phyloP scores from a whole-genome alignment of 2,329 filamentous ascomycete species.

The Emmonsiellopsis sp. region DNA sequence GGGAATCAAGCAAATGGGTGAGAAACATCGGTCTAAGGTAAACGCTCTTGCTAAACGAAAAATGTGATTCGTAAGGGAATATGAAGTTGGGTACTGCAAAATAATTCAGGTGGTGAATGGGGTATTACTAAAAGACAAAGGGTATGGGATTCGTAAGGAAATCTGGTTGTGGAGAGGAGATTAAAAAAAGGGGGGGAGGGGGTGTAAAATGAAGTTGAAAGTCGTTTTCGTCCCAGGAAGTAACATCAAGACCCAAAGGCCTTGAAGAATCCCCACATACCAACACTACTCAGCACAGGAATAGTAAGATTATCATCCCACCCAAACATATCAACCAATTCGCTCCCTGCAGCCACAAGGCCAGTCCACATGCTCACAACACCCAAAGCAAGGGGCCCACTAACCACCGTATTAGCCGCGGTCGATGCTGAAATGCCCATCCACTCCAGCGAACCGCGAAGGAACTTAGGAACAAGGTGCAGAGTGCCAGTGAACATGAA shows the following conservation, averaged over 20 bases:
- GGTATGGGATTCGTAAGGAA: background rate
- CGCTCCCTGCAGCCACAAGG: slow-evolving; percentile 78
- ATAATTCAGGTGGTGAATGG: no score
- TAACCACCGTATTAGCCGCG: slow-evolving; percentile 50
- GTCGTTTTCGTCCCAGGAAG: background rate
- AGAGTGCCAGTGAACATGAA: slow-evolving; percentile 78
- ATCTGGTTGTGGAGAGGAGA: background rate
- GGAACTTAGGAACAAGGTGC: slow-evolving; percentile 51
- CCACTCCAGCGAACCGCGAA: slow-evolving; percentile 54
- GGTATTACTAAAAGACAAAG: no score
- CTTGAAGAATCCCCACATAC: slow-evolving; percentile 86
- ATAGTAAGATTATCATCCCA: slow-evolving; percentile 98
- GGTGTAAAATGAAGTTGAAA: background rate
- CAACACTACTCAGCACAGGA: slow-evolving; percentile 77
- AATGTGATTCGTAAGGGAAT: no score
- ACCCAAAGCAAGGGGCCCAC: slow-evolving; percentile 63
- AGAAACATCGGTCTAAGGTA: no score
- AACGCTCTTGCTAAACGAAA: no score
- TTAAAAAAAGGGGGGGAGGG: background rate
- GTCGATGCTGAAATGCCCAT: slow-evolving; percentile 19
- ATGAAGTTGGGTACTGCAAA: no score
- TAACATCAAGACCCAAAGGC: slow-evolving; percentile 50
- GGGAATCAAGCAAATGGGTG: background rate
- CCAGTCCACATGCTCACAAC: slow-evolving; percentile 80
- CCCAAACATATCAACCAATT: slow-evolving; percentile 82